Conservation (phyloP, 805 yeast genomes). For the Middelhovenomyces tepae region DNA sequence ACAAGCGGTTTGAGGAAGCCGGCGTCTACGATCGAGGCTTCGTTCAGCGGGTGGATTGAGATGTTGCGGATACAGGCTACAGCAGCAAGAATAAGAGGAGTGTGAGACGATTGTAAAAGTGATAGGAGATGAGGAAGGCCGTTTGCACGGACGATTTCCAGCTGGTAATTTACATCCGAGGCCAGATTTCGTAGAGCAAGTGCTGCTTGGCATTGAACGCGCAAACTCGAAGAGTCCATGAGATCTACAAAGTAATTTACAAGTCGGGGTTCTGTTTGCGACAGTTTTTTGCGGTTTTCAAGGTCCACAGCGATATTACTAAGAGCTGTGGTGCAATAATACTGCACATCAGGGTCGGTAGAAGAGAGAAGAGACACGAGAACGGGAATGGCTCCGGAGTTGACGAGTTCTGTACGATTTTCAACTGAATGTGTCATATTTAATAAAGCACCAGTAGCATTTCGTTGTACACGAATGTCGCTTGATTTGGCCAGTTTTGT, state of each 20-base stretch:
- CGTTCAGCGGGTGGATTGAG: conserved; percentile 93
- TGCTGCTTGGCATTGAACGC: conserved; percentile 98
- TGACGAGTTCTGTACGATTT: conserved; percentile 91
- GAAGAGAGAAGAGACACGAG: conserved; percentile 78
- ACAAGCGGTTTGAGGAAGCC: conserved; percentile 93
- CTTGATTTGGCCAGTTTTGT: conserved; percentile 90
- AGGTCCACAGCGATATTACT: conserved; percentile 97
- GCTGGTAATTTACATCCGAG: conserved; percentile 89
- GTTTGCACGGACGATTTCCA: conserved; percentile 91
- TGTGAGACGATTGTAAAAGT: conserved; percentile 78
- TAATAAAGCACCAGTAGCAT: conserved; percentile 95
- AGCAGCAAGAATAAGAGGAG: conserved; percentile 88
- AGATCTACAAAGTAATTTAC: conserved; percentile 32
- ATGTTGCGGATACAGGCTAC: conserved; percentile 98
- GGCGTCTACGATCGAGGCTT: conserved; percentile 90
- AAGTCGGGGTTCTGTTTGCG: conserved; percentile 87
- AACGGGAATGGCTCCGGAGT: conserved; percentile 97
- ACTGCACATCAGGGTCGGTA: conserved; percentile 93
- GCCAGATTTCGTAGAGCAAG: conserved; percentile 93
- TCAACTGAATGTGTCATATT: conserved; percentile 98
- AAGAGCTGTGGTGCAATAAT: conserved; percentile 94
- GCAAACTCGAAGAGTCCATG: conserved; percentile 59
- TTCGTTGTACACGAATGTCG: conserved; percentile 94
- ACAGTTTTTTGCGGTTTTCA: conserved; percentile 73
- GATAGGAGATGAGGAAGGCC: conserved; percentile 92